These are phyloP conservation scores for Skeletonema grethae DNA, from an alignment of 108 stramenopile species.

Conservation along the genomic window DNA sequence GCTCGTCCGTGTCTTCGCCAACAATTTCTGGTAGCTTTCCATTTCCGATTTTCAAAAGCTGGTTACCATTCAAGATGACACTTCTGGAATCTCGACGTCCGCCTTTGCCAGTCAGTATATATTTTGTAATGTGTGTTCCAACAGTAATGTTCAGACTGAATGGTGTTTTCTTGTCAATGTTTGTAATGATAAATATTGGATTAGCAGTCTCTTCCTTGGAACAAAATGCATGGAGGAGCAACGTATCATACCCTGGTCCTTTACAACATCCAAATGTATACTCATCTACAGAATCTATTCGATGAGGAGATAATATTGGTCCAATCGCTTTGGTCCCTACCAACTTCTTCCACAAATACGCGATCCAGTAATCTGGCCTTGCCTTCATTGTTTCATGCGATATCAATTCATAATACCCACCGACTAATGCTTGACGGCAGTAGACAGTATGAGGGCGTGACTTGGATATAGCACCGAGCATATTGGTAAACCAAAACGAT, in stretches of 20 bases:
- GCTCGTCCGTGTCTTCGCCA: background rate
- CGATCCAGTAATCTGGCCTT: slow-evolving; percentile 46
- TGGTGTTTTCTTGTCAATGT: slow-evolving; percentile 22
- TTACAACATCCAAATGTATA: slow-evolving; percentile 39
- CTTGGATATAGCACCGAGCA: slow-evolving; percentile 36
- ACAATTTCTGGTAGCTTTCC: background rate
- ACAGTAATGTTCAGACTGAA: slow-evolving; percentile 27
- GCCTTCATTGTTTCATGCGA: slow-evolving; percentile 29
- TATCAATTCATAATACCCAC: slow-evolving; percentile 38
- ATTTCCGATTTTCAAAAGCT: background rate
- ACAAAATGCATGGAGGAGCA: slow-evolving; percentile 40
- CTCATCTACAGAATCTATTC: background rate
- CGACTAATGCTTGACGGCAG: slow-evolving; percentile 40
- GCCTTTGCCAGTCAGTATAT: slow-evolving; percentile 14
- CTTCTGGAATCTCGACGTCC: background rate
- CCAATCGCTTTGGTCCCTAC: slow-evolving; percentile 32
- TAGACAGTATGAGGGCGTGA: slow-evolving; percentile 37
- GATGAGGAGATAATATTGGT: slow-evolving; percentile 23
- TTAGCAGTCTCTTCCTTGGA: slow-evolving; percentile 17
- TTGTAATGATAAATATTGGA: slow-evolving; percentile 35
- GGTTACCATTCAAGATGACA: background rate
- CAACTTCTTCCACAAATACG: slow-evolving; percentile 34
- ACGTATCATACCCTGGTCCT: slow-evolving; percentile 20
- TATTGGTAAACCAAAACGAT: slow-evolving; percentile 36
- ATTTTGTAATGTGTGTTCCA: slow-evolving; percentile 18